Base-by-base conservation (phyloP, 2,329 filamentous ascomycete genomes). In the Beauveria sp. region DNA sequence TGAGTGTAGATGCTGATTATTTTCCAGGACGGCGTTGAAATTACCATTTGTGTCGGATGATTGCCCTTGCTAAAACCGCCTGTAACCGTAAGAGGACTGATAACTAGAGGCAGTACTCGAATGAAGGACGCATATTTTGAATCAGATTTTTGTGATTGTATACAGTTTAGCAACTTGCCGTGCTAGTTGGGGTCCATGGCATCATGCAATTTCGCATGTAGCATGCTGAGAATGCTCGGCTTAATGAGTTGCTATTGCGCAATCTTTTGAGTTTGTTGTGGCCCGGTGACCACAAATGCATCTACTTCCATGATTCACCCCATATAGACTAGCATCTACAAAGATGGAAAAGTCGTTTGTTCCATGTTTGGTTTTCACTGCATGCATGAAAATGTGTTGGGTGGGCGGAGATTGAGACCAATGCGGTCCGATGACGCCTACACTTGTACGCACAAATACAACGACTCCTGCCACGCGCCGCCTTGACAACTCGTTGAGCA, bases 1-100 rank as follows among this genome's bases (percentile, higher is more conserved):
- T 28, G 16, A 42, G 45, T 58, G 34, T 24, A 40, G 20, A n/a
- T 42, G 20, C 51, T 53, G 5, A 53, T 12, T 18, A 16, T 24
- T 24, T 24, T 26, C 7, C 8, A 88, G 85, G 86, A 89, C 67
- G 86, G 81, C 4, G 74, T 89, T n/a, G 86, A 89, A 68, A 82
- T 88, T 55, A 87, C 86, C 3, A 77, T 76, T 65, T 89, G 86
- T 68, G 70, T 81, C 14, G 78, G 77, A 38, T 38, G 5, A 38
- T 6, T 38, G 34, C 34, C 34, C 34, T 38, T 38, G 12, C 34
- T 38, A 38, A 38, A 38, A 14, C 9, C 12, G 34, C 34, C 34
- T 6, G 3, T 14, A 38, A 1, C 7, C 10, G 45, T 6, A 47
- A 7, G 43, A 46, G 20, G 18, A 20, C n/a, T 46, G 3, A 5